Base-by-base conservation (phyloP, 78 protist species). In the Dictyostelium intermedium region DNA sequence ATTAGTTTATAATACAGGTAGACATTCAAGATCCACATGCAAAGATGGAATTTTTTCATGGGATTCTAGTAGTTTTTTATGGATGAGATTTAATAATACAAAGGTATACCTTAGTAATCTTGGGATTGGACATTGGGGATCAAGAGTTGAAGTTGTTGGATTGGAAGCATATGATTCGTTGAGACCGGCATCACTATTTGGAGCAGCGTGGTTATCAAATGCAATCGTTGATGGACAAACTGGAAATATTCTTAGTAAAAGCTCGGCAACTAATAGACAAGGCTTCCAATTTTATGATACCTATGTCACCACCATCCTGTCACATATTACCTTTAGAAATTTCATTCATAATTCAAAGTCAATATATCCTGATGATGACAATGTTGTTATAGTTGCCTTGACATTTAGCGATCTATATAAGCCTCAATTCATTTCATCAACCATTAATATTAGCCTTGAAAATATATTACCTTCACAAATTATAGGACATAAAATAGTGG, bases 231-330 rank as follows among this genome's bases (percentile, higher is more conserved):
- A 77, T 76, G 91, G 97, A 11, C 78, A 87, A 60, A 32, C 73
- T 11, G 77, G 79, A 0, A 79, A 77, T n/a, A 27, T 77, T 20
- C 34, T 77, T 5, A 50, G 91, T 13, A 53, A 66, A 61, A 0
- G 35, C 5, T 1, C 13, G 25, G 3, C 34, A 16, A 7, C 7
- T 2, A n/a, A 27, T 47, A 77, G 95, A 16, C 96, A 96, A 63
- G 97, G 97, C 16, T 96, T 96, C 96, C 96, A 96, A 80, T 96
- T 95, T 43, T 96, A 96, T 32, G 97, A 96, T 56, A 95, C 96
- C 30, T 93, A 35, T 7, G 79, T 76, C 2, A 73, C 84, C 8
- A 92, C 96, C 0, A 91, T 95, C 14, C 18, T 95, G 3, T 34
- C 95, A 0, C 85, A 95, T 35, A 72, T 91, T 23, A 92, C 76